Evolutionary conservation across 352 stramenopile genomes (phyloP), one percentile per base, ranked within the genome.

Genomic region (Globisporangium radiosum): DNA sequence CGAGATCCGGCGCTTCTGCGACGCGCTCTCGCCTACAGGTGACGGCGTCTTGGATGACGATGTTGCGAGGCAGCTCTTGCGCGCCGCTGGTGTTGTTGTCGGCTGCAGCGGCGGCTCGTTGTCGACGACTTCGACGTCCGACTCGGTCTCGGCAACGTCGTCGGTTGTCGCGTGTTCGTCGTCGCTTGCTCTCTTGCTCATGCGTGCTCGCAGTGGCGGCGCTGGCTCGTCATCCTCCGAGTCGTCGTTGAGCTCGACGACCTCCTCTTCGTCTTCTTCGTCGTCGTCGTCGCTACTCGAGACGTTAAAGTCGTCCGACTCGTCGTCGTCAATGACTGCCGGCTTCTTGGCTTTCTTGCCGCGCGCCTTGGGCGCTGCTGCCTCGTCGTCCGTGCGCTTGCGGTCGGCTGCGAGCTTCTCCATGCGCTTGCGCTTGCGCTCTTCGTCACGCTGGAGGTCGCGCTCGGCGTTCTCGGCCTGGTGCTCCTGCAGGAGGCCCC

Each of bases 401-500:
- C 58, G 58, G 10, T 64, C 74, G 8, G 81, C 73, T 48, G 78
- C 72, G 25, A 87, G 76, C 47, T 83, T 89, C 60, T 90, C 68
- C 52, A 87, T 40, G 19, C 83, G 77, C 53, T 87, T 86, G 4
- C 77, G 76, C 50, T 91, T 93, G 9, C 81, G 76, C 52, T 93
- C 79, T 56, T 91, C 76, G 36, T 91, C 79, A 54, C 79, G 75
- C 50, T 82, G 69, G 40, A 70, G 83, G 2, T 92, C 79, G 49
- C 88, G 75, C 54, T 87, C 74, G 71, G 88, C 77, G 25, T 90
- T 92, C 54, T 89, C 73, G 37, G 82, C 75, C 60, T 94, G 81
- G 25, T 87, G 75, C 42, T 90, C 82, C 66, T 98, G 94, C 45
- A 98, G 87, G 37, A 98, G 66, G 60, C 96, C 81, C 92, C 92